Evolutionary conservation across 164 flowering plant genomes (phyloP), one percentile per base, ranked within the genome.

Genomic region (Sextonia rubra): DNA sequence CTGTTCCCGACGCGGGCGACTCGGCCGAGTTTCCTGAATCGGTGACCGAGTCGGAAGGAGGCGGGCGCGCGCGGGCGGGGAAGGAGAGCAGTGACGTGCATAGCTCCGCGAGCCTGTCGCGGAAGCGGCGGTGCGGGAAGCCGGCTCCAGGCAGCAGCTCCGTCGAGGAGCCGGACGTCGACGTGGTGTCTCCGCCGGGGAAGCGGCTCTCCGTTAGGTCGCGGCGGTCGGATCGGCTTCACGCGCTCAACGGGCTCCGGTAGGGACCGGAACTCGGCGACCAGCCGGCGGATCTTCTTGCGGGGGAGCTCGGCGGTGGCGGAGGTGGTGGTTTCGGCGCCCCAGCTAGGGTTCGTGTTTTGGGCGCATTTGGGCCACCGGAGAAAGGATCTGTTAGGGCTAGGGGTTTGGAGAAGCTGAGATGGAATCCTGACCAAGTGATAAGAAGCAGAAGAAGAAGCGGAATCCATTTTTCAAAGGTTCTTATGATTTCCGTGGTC

Each of bases 201-300:
- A n/a, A n/a, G n/a, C n/a, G n/a, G n/a, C n/a, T n/a, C n/a, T n/a
- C n/a, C n/a, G n/a, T n/a, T n/a, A n/a, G n/a, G n/a, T n/a, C n/a
- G n/a, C n/a, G n/a, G n/a, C n/a, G n/a, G n/a, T n/a, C n/a, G 69
- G 6, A 92, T 70, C 12, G 86, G 77, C 79, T 90, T 92, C 14
- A 92, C 92, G 6, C 97, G 79, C 17, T 92, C 97, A 11, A 85
- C 48, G n/a, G 91, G 88, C 64, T 92, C 89, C 18, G 74, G 4
- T 0, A 94, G 68, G 1, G 90, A 76, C 44, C 76, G 77, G 64
- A 94, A 92, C 68, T 92, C 97, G 3, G 85, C 64, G 12, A 87
- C 80, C 7, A 90, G 70, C 2, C 66, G 72, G 14, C 76, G 76
- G 15, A 91, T 85, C 74, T 72, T 84, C 18, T 55, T 55, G 1